A percentile compares a stretch with the other conserved stretches of the same genome.
Evolutionary conservation across 2,329 filamentous ascomycete species (phyloP).

Genomic region (Metarhizium guizhouense): DNA sequence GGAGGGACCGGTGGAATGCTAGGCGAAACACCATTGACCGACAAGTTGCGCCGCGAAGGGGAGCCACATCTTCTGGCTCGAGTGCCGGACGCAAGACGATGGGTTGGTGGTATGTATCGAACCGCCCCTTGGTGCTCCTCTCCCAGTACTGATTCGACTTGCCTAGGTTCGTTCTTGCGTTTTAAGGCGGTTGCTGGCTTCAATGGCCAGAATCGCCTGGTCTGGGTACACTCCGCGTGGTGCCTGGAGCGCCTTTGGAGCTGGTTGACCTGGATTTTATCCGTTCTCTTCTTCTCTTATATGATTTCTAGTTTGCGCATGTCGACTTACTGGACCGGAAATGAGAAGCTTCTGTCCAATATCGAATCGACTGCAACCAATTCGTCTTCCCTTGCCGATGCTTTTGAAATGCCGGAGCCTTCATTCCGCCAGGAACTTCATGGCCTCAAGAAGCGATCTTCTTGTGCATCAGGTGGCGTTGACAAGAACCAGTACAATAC

Average conservation of each 20-base stretch:
- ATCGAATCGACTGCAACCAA: not conserved
- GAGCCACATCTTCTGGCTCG: not conserved
- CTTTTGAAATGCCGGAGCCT: conserved; percentile 3
- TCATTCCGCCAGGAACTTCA: conserved; percentile 5
- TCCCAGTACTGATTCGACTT: conserved; percentile 2
- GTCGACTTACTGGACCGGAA: not conserved
- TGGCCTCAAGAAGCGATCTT: conserved; percentile 16
- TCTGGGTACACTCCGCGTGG: conserved; percentile 19
- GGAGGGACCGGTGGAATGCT: conserved; percentile 13
- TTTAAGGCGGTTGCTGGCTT: conserved; percentile 25
- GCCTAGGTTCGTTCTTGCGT: conserved; percentile 21
- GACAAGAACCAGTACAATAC: conserved; percentile 39
- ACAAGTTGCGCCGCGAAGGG: conserved; percentile 13
- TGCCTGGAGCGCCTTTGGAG: conserved; percentile 25
- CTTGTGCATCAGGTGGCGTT: conserved; percentile 21
- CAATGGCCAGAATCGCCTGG: conserved; percentile 29
- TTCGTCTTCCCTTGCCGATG: conserved; percentile 4
- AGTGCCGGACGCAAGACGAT: conserved; percentile 19
- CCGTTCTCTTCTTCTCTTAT: conserved; percentile 29
- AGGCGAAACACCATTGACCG: conserved; percentile 13
- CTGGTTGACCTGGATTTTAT: conserved; percentile 33
- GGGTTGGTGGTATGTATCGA: conserved; percentile 7
- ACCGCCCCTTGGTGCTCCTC: not conserved
- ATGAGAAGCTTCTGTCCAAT: not conserved
- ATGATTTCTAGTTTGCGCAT: conserved; percentile 14